phyloP scores from a whole-genome alignment of 2,329 filamentous ascomycete genomes.

The Aspergillus puulaauensis region DNA sequence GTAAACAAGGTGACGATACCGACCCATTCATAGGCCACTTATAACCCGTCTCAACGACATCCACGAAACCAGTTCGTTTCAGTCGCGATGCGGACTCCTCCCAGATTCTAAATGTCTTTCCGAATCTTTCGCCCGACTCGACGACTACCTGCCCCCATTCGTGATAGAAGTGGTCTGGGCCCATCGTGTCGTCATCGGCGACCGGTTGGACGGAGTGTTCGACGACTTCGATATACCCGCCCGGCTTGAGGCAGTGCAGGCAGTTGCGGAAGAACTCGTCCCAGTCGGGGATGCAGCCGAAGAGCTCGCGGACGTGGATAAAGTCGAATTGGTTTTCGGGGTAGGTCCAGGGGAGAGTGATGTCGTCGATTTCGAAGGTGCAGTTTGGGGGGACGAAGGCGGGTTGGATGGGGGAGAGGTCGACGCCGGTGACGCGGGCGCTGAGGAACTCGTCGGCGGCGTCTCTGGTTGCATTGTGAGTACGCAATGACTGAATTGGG shows the following conservation, averaged over 20 bases:
- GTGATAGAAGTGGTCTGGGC: constrained; percentile 18
- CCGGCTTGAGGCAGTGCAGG: constrained; percentile 23
- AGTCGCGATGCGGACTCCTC: constrained; percentile 19
- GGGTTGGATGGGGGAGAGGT: constrained; percentile 53
- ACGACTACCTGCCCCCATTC: constrained; percentile 19
- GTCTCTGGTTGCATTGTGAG: constrained; percentile 18
- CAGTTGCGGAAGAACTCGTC: constrained; percentile 37
- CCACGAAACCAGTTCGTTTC: constrained; percentile 26
- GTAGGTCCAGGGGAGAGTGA: constrained; percentile 38
- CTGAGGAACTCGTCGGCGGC: constrained; percentile 38
- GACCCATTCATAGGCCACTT: constrained; percentile 26
- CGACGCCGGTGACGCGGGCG: constrained; percentile 48
- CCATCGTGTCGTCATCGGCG: constrained; percentile 20
- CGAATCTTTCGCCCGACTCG: constrained; percentile 16
- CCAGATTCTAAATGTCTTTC: constrained; percentile 35
- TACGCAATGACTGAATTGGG: not conserved
- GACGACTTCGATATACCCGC: constrained; percentile 43
- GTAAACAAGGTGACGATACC: not conserved
- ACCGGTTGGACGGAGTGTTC: constrained; percentile 33
- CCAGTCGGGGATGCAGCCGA: constrained; percentile 49
- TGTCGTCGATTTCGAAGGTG: constrained; percentile 50
- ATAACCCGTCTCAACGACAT: constrained; percentile 22
- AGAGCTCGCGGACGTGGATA: constrained; percentile 48
- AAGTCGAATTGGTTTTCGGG: constrained; percentile 41
- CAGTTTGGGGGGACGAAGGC: constrained; percentile 48